Conservation (phyloP, 192 early-diverging fungal genomes). For the Podila epicladia region DNA sequence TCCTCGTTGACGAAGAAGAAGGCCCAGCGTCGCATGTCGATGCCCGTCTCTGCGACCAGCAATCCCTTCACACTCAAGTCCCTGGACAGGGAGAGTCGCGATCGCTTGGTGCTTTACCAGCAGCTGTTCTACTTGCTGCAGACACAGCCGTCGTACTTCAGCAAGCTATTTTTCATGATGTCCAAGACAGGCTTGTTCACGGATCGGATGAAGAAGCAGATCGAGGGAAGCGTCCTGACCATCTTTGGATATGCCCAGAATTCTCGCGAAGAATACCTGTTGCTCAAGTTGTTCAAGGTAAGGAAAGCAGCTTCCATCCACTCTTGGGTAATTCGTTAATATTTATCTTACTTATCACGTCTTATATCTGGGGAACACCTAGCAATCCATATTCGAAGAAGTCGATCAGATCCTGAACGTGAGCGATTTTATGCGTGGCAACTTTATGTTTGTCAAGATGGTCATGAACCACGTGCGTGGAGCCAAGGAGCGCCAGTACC, state of each 20-base stretch:
- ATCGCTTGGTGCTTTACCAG: constrained; percentile 85
- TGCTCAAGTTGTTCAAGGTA: constrained; percentile 94
- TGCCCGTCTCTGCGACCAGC: constrained; percentile 50
- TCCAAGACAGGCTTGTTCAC: constrained; percentile 81
- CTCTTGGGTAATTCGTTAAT: too few relatives aligned
- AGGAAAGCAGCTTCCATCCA: not conserved
- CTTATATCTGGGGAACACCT: not conserved
- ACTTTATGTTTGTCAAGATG: constrained; percentile 98
- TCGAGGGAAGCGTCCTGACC: constrained; percentile 91
- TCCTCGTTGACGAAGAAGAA: constrained; percentile 57
- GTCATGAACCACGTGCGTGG: constrained; percentile 95
- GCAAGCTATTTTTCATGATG: constrained; percentile 86
- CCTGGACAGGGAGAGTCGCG: constrained; percentile 88
- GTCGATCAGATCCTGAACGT: constrained; percentile 82
- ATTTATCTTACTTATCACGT: not conserved
- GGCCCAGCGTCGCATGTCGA: constrained; percentile 53
- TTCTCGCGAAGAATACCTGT: constrained; percentile 93
- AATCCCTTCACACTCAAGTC: constrained; percentile 77
- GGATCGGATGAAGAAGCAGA: constrained; percentile 75
- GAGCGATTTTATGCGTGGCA: constrained; percentile 93
- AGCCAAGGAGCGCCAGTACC: constrained; percentile 93
- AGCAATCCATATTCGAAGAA: constrained; percentile 87
- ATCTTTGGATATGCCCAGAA: constrained; percentile 99
- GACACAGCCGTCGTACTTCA: constrained; percentile 94
- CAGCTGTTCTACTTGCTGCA: constrained; percentile 97